These are phyloP conservation scores for Vitis hybrid DNA, from an alignment of 177 flowering plant species.

Conservation along the genomic window DNA sequence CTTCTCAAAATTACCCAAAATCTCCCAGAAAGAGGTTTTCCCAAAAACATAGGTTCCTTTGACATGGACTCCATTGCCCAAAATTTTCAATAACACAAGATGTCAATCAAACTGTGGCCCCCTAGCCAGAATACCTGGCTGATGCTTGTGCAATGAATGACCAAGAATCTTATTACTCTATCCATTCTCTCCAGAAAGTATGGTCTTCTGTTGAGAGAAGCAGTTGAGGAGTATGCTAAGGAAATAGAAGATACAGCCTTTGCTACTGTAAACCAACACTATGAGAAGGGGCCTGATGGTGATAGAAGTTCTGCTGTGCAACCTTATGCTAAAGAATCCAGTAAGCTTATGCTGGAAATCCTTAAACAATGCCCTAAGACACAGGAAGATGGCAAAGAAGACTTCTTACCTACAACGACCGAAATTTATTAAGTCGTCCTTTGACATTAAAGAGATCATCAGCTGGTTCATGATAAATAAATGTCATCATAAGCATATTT, in stretches of 20 bases:
- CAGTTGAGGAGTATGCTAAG: constrained; percentile 60
- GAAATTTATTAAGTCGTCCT: too few relatives aligned
- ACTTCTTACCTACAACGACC: too few relatives aligned
- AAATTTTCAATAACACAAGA: constrained; percentile 1
- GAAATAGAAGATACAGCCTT: constrained; percentile 36
- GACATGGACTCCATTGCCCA: too few relatives aligned
- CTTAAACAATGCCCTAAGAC: too few relatives aligned
- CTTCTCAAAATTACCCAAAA: background rate
- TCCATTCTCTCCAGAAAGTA: too few relatives aligned
- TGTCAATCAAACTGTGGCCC: constrained; percentile 65
- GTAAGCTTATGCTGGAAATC: too few relatives aligned
- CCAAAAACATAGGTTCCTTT: background rate
- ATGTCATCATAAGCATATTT: too few relatives aligned
- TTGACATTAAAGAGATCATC: too few relatives aligned
- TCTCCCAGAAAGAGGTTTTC: background rate
- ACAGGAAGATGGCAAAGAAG: too few relatives aligned
- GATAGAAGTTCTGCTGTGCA: constrained; percentile 73
- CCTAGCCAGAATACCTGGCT: constrained; percentile 57
- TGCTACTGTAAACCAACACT: constrained; percentile 30
- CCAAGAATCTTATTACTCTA: constrained; percentile 55
- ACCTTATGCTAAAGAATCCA: constrained; percentile 41
- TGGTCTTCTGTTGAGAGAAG: constrained; percentile 50
- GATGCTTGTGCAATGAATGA: constrained; percentile 57
- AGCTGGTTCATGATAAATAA: constrained; percentile 7
- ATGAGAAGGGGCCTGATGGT: constrained; percentile 59